Evolutionary conservation across 345 rosid genomes (phyloP).

Genomic region (Hibiscus syriacus): DNA sequence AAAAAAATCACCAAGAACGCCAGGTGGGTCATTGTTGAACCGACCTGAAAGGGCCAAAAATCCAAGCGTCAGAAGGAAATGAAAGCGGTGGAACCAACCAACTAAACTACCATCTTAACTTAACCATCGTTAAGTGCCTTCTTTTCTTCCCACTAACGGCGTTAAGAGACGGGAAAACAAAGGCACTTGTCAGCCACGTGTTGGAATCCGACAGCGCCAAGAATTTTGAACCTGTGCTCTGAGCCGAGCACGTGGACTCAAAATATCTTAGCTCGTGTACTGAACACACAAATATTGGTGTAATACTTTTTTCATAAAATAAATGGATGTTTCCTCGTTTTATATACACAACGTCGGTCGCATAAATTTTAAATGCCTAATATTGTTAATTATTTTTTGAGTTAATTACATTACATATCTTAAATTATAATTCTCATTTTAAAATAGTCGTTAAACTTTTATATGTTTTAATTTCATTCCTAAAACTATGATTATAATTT

Average conservation of each 20-base stretch:
- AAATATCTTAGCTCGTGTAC: neutral
- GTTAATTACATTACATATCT: too few relatives aligned
- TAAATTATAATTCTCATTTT: too few relatives aligned
- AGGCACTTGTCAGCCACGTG: neutral
- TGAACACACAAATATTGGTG: neutral
- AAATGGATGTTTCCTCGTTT: neutral
- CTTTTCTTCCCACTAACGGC: neutral
- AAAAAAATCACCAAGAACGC: neutral
- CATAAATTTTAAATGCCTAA: too few relatives aligned
- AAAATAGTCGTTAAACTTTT: too few relatives aligned
- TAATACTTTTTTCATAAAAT: neutral
- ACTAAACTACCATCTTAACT: neutral
- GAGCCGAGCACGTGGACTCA: neutral
- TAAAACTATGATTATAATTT: too few relatives aligned
- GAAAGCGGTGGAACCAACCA: slow-evolving; percentile 11
- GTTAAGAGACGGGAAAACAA: neutral
- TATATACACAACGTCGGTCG: too few relatives aligned
- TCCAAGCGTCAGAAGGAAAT: neutral
- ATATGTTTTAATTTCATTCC: too few relatives aligned
- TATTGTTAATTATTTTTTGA: too few relatives aligned
- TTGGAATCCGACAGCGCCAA: neutral
- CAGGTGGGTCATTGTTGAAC: neutral
- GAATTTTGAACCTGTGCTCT: neutral
- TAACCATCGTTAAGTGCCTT: neutral
- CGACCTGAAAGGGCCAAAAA: neutral